Base-by-base conservation (phyloP, 2,329 filamentous ascomycete genomes). In the Sodiomyces alkalinus region DNA sequence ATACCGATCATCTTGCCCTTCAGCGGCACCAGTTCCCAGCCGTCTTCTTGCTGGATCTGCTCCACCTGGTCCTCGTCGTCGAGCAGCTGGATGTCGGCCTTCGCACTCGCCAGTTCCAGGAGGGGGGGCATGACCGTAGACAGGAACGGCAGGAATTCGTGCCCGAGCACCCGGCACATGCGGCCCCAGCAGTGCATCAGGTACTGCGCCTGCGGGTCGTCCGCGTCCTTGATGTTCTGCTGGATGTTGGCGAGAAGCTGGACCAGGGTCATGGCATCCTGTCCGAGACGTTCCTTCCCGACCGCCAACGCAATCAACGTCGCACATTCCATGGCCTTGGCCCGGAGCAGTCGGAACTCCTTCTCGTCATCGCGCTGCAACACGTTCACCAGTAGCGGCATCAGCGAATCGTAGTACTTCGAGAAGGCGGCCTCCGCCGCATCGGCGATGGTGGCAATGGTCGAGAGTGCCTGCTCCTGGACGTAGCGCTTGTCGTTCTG, bases 1-100 rank as follows among this genome's bases (percentile, higher is more conserved):
- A 98, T 98, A 39, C 90, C 90, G 46, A 98, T 94, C 54, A 93
- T 82, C 62, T 96, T 96, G 40, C 90, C 90, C 57, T 93, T 93
- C 31, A 98, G 68, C 7, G 90, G 90, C 11, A 98, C 85, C 40
- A 98, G 66, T 53, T 98, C 90, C 90, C 90, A 98, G 23, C 87
- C 87, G 32, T 94, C 87, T 45, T 96, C 87, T 45, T 90, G 80
- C 51, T 93, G 82, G 36, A 94, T 75, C 47, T 85, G 75, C 42
- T 92, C 83, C 20, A 92, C 80, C 52, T 93, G 82, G 18, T 94
- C 87, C 33, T 96, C 86, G 41, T 93, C 86, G 40, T 96, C 90
- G 20, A 98, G 62, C 24, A 98, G 68, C 52, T 96, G 90, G 34
- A 98, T 93, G 44, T 98, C 90, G 17, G 90, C 90, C 63, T 94